Conservation (phyloP, 495 filamentous ascomycete species). For the Aspergillus conjunctus region DNA sequence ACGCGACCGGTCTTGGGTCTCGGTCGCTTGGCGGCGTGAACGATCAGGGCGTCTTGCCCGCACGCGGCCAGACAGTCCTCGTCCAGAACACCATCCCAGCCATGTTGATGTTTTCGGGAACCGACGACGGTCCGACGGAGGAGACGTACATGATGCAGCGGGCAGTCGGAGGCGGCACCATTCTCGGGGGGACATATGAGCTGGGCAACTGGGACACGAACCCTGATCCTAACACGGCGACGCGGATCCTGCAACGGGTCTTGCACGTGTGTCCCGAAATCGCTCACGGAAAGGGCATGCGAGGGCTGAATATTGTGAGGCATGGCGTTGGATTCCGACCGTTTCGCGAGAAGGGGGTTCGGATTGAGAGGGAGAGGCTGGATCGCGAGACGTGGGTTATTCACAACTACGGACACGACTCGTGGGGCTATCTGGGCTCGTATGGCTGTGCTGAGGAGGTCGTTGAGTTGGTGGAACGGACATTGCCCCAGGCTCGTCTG, state of each 20-base stretch:
- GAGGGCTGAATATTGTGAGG: slow-evolving; percentile 71
- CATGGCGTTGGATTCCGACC: slow-evolving; percentile 84
- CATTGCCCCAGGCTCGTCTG: too few species aligned
- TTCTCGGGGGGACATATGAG: slow-evolving; percentile 82
- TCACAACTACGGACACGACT: slow-evolving; percentile 84
- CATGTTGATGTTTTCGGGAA: slow-evolving; percentile 67
- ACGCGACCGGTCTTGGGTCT: slow-evolving; percentile 75
- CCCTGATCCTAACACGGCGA: slow-evolving; percentile 71
- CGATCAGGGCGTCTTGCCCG: slow-evolving; percentile 68
- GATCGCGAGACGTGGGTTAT: slow-evolving; percentile 62
- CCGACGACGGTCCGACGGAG: slow-evolving; percentile 74
- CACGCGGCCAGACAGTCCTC: slow-evolving; percentile 80
- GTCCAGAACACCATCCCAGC: slow-evolving; percentile 72
- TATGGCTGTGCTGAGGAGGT: slow-evolving; percentile 75
- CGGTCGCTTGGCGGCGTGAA: slow-evolving; percentile 76
- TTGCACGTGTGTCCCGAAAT: slow-evolving; percentile 67
- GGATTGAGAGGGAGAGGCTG: slow-evolving; percentile 75
- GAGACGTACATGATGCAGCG: slow-evolving; percentile 78
- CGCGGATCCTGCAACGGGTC: slow-evolving; percentile 78
- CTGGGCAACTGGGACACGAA: slow-evolving; percentile 74
- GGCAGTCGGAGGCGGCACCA: slow-evolving; percentile 68
- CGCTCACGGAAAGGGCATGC: slow-evolving; percentile 64
- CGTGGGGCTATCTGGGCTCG: slow-evolving; percentile 69
- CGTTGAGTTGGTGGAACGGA: slow-evolving; percentile 63
- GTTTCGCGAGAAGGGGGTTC: slow-evolving; percentile 63